Evolutionary conservation across 192 early-diverging fungal genomes (phyloP).

Genomic region (Nowakowskiella sp.): DNA sequence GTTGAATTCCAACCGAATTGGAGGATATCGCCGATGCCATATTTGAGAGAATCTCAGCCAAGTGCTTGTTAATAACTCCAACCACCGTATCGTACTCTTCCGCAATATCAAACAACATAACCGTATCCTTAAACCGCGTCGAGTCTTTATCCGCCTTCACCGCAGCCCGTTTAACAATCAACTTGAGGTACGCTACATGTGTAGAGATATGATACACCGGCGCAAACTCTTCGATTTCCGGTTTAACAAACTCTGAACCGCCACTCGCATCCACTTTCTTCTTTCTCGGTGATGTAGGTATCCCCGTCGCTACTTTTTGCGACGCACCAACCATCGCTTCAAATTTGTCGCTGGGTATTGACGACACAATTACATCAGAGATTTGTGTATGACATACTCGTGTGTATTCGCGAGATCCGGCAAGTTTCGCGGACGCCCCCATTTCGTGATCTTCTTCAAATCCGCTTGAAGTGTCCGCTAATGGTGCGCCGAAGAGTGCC

Average conservation of each 20-base stretch:
- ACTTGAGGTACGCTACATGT: constrained; percentile 52
- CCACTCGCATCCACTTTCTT: too few relatives aligned
- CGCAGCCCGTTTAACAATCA: constrained; percentile 61
- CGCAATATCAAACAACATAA: constrained; percentile 68
- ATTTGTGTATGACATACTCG: constrained; percentile 41
- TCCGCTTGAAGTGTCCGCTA: constrained; percentile 5
- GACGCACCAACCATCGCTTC: constrained; percentile 19
- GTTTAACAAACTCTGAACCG: too few relatives aligned
- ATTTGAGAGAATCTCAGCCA: constrained; percentile 46
- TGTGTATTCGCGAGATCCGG: constrained; percentile 37
- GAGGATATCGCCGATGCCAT: background rate
- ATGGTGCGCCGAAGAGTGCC: constrained; percentile 37
- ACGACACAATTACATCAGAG: constrained; percentile 50
- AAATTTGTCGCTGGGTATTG: constrained; percentile 2
- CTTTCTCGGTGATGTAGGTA: constrained; percentile 21
- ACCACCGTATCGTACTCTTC: constrained; percentile 69
- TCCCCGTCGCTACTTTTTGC: constrained; percentile 10
- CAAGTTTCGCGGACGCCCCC: background rate
- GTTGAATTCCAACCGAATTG: background rate
- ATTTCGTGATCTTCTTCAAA: background rate
- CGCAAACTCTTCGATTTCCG: constrained; percentile 60
- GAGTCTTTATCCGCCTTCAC: constrained; percentile 58
- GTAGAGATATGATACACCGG: constrained; percentile 51
- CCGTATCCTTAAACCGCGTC: constrained; percentile 64
- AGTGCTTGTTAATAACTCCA: constrained; percentile 54